Evolutionary conservation across 2,329 filamentous ascomycete genomes (phyloP).

Genomic region (Aureobasidium leucospermi): DNA sequence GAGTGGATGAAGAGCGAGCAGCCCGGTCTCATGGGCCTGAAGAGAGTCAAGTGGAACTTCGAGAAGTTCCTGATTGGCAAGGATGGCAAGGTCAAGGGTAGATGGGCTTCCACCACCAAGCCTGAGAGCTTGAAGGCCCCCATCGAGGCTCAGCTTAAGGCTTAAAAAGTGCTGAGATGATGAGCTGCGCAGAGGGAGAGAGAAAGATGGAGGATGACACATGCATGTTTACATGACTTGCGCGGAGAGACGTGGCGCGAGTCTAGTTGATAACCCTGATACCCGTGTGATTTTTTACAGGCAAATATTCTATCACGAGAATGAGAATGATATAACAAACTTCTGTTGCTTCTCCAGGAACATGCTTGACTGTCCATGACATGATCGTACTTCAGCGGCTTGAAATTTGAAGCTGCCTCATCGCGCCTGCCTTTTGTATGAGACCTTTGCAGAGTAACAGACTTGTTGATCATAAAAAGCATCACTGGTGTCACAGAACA

Average conservation of each 20-base stretch:
- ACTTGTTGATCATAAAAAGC: too few relatives aligned
- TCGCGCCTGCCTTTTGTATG: too few relatives aligned
- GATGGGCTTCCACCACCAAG: slow-evolving; percentile 85
- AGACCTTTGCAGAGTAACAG: too few relatives aligned
- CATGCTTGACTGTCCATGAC: background rate
- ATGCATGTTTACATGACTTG: background rate
- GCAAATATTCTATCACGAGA: background rate
- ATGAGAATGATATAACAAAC: background rate
- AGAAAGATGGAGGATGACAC: background rate
- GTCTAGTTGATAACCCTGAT: background rate
- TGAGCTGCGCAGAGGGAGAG: background rate
- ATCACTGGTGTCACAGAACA: too few relatives aligned
- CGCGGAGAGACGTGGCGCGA: background rate
- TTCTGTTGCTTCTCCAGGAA: background rate
- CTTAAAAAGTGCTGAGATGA: background rate
- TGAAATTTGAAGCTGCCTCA: too few relatives aligned
- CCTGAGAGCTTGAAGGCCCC: slow-evolving; percentile 70
- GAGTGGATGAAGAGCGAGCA: slow-evolving; percentile 65
- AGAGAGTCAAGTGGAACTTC: slow-evolving; percentile 98
- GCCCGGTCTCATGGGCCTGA: slow-evolving; percentile 78
- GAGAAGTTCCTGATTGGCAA: slow-evolving; percentile 91
- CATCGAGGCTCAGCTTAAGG: slow-evolving; percentile 66
- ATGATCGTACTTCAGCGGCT: too few relatives aligned
- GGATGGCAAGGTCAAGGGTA: slow-evolving; percentile 75
- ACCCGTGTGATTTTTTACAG: slow-evolving; percentile 4